Evolutionary conservation across 495 filamentous ascomycete genomes (phyloP).

Genomic region (Penicillium coffeae): DNA sequence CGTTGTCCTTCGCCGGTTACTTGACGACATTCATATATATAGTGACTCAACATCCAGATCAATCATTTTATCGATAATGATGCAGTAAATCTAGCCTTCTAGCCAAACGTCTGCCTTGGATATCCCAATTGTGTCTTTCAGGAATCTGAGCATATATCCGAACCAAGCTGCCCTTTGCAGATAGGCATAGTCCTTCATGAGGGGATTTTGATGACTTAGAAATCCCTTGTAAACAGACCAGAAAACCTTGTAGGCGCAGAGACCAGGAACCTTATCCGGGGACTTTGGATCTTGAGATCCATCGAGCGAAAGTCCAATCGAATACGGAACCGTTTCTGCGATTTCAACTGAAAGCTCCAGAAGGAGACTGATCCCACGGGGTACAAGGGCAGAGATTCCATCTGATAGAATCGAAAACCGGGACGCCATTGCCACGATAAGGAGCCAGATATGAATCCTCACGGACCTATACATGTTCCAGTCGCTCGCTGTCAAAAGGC

Average conservation of each 20-base stretch:
- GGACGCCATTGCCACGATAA: slow-evolving; percentile 1
- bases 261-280: slow-evolving; percentile 1
- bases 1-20: slow-evolving; percentile 63
- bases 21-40: slow-evolving; percentile 74
- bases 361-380: not conserved
- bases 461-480: slow-evolving; percentile 11
- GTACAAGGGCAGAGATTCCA: not conserved
- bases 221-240: slow-evolving; percentile 7
- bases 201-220: not conserved
- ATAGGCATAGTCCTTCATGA: not conserved
- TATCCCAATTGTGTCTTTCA: slow-evolving; percentile 9
- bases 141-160: slow-evolving; percentile 3
- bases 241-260: slow-evolving; percentile 7
- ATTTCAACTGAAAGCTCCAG: slow-evolving; percentile 1
- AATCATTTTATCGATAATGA: no score
- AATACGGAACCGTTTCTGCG: slow-evolving; percentile 7
- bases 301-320: slow-evolving; percentile 2
- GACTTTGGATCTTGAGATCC: slow-evolving; percentile 1
- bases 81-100: no score
- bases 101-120: slow-evolving; percentile 8
- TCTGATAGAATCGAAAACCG: not conserved
- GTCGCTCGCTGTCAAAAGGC: slow-evolving; percentile 6
- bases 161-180: slow-evolving; percentile 5
- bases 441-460: slow-evolving; percentile 3
- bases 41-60: no score